Base-by-base conservation (phyloP, 2,329 filamentous ascomycete species). In the Hypoxylon sp. region DNA sequence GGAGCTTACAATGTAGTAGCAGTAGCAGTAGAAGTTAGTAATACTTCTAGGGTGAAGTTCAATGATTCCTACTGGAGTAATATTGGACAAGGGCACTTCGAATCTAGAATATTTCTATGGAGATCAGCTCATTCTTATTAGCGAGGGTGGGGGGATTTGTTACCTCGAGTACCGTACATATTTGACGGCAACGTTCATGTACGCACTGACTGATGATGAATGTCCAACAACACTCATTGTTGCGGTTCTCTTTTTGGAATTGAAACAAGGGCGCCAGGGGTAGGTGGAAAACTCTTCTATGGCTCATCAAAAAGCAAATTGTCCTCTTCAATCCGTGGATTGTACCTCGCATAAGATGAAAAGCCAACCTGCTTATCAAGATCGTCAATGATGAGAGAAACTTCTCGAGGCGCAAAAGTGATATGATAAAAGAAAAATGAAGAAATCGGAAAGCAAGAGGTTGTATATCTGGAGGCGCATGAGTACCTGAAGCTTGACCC, bases 101-200 rank as follows among this genome's bases (percentile, higher is more conserved):
- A 67, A 57, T 67, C 67, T 62, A 67, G 64, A 65, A 61, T 59
- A 8, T 46, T 59, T 60, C 39, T 31, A 60, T 42, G 62, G 48
- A 33, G 51, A 63, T 63, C 47, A 63, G 50, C 46, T 37, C 58
- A 54, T 59, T 39, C 58, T 59, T 37, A 59, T 58, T 66, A 59
- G 50, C 50, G 53, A 54, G 44, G 47, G 65, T 68, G 60, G 61
- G 64, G 64, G 58, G 60, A n/a, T 55, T 54, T 59, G 42, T 55
- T 63, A 59, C 64, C 48, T 58, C 14, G 33, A 54, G 42, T 35
- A 53, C 37, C 53, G 53, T 37, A 62, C 26, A 35, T 35, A 53
- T 46, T 48, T 53, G 39, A 62, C 26, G 44, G 29, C 39, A 19
- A 51, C 35, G 29, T 54, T 60, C 19, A 22, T 13, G 57, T 46